Base-by-base conservation (phyloP, 2,329 filamentous ascomycete genomes). In the Aspergillus tubingensis region DNA sequence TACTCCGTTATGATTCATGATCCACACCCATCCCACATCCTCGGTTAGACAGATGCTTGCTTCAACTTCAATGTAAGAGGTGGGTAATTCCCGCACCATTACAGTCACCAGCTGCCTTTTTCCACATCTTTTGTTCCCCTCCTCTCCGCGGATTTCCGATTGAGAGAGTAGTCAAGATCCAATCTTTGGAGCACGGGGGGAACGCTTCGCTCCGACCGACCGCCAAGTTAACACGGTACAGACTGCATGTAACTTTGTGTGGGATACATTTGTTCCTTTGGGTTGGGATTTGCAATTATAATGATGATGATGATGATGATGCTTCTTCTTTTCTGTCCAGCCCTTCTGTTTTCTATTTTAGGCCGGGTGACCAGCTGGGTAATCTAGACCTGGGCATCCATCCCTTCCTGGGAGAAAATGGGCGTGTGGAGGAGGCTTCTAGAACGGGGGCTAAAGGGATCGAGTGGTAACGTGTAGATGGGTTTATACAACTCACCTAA, bases 101-200 rank as follows among this genome's bases (percentile, higher is more conserved):
- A 36, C 38, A 21, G 36, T 53, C 36, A 41, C 39, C 13, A 8
- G 51, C 32, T 41, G 11, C 32, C 19, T 39, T 27, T 32, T 19
- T 30, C 50, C 23, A 25, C 25, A 39, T 52, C 17, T 39, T 49
- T 30, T 36, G 32, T 15, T 13, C 32, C 32, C 32, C 11, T 36
- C 19, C n/a, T 25, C 58, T 60, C 58, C 58, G 58, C 44, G 19
- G 49, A 54, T 48, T 60, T 43, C 58, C 58, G 58, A 54, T 19
- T 7, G 21, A 15, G 30, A 36, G 19, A 23, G 25, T 15, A 36
- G 32, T 49, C 11, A 10, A 30, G n/a, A 52, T 36, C 52, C 44
- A 56, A 56, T 56, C 52, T 54, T 49, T 27, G 47, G 27, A 55
- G 58, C 52, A 60, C 52, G 53, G 52, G 52, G 41, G 23, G 11